Evolutionary conservation across 2,329 filamentous ascomycete species (phyloP), one percentile per base, ranked within the genome.

Genomic region (Graphilbum fragrans): DNA sequence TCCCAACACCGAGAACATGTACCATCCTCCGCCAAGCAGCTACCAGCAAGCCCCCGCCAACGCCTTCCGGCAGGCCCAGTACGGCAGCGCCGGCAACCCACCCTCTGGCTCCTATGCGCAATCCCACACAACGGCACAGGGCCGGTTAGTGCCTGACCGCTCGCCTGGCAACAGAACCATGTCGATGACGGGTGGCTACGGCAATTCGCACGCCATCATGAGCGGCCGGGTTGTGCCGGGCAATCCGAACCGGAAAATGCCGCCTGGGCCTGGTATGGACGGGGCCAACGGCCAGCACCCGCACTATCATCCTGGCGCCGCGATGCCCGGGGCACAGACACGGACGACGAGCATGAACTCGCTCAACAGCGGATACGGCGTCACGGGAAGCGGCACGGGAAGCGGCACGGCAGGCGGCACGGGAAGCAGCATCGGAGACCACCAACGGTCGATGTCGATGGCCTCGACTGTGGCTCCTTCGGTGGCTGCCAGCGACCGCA

Each of bases 161-260:
- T 83, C 88, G 47, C 42, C 41, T 3, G 86, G 93, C 53, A 90
- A 96, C 60, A 77, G 92, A 44, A 80, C 92, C 48, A 96, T 96
- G 92, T 94, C 90, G 36, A 82, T 98, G 81, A 92, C 82, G 5
- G 86, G 84, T 10, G 84, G 59, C 18, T 69, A 65, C 45, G 58
- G 86, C 53, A 69, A 87, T 35, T 68, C 87, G 35, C 82, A 92
- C 58, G 90, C 95, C 61, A 95, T 88, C 6, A 93, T 90, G 77
- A 94, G 85, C 56, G 92, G 92, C 37, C 77, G 92, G 50, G 72
- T 94, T 18, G 94, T 98, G 50, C 92, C 92, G 3, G 84, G 80
- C 53, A 74, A 59, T 43, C 68, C 59, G 44, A 59, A 56, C 45
- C 44, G 17, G 42, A 38, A 25, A 39, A 45, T 16, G 16, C 32